Conservation (phyloP, 805 yeast species). For the Candida xiaguanensis region DNA sequence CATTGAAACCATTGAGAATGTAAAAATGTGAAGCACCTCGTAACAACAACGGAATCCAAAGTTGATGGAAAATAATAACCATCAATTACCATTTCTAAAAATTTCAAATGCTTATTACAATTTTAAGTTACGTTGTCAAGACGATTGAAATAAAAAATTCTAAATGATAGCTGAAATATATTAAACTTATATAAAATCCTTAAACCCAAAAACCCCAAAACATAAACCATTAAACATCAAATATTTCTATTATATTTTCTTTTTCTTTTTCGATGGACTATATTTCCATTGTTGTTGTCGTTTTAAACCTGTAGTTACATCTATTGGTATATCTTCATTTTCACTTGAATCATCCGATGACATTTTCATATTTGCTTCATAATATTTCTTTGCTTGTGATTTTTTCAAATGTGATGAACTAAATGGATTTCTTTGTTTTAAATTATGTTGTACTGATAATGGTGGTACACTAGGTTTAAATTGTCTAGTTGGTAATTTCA, state of each 20-base stretch:
- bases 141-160: too few species aligned
- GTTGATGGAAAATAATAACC: too few species aligned
- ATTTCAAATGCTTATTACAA: too few species aligned
- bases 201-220: background rate
- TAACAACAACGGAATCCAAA: too few species aligned
- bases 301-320: background rate
- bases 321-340: background rate
- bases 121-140: too few species aligned
- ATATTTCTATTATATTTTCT: conserved; percentile 1
- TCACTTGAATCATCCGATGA: conserved; percentile 7
- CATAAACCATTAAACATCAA: background rate
- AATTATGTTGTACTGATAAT: conserved; percentile 32
- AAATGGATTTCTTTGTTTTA: conserved; percentile 15
- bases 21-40: too few species aligned
- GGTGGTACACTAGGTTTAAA: conserved; percentile 37
- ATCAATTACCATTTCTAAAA: too few species aligned
- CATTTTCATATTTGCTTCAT: background rate
- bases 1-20: too few species aligned
- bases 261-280: conserved; percentile 9
- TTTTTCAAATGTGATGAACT: conserved; percentile 1
- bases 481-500: conserved; percentile 23
- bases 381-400: background rate
- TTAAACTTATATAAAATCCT: too few species aligned
- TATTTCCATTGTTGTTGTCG: conserved; percentile 3
- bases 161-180: too few species aligned